A percentile compares a stretch with the other conserved stretches of the same genome.
phyloP scores from a whole-genome alignment of 257 asterid species.

The Solanum chaucha region DNA sequence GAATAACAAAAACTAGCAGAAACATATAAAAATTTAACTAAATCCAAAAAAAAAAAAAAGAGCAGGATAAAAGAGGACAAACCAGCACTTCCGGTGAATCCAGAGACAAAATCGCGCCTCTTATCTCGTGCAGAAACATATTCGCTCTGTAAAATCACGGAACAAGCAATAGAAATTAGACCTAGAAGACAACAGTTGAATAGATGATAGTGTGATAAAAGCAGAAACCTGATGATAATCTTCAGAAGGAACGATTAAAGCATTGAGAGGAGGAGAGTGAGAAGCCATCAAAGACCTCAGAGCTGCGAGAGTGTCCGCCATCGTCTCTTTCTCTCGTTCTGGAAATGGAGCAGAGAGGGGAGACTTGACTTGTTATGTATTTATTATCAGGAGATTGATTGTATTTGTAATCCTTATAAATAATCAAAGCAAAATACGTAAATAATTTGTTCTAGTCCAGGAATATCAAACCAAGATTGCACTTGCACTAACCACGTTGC shows the following conservation, averaged over 20 bases:
- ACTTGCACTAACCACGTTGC: background rate
- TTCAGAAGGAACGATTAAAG: constrained; percentile 84
- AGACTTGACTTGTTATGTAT: background rate
- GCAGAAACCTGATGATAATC: constrained; percentile 81
- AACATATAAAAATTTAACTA: background rate
- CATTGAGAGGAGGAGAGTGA: constrained; percentile 79
- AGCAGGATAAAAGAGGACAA: constrained; percentile 10
- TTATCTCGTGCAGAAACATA: constrained; percentile 86
- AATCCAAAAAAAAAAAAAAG: background rate
- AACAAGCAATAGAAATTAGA: background rate
- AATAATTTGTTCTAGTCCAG: background rate
- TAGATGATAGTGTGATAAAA: background rate
- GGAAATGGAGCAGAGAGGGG: background rate
- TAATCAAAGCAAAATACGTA: background rate
- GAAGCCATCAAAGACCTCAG: constrained; percentile 70
- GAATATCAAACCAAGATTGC: background rate
- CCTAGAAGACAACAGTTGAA: background rate
- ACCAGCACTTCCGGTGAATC: constrained; percentile 95
- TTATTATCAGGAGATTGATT: background rate
- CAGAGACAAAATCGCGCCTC: constrained; percentile 81
- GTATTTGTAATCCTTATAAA: too few species aligned
- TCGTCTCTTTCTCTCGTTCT: constrained; percentile 1
- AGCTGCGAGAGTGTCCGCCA: constrained; percentile 55
- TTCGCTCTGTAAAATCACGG: constrained; percentile 59
- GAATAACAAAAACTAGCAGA: background rate